Percentiles rank a stretch among this genome's conserved stretches.
These are phyloP conservation scores for Beta vulgaris DNA, from an alignment of 148 eudicot species.

Conservation along the genomic window DNA sequence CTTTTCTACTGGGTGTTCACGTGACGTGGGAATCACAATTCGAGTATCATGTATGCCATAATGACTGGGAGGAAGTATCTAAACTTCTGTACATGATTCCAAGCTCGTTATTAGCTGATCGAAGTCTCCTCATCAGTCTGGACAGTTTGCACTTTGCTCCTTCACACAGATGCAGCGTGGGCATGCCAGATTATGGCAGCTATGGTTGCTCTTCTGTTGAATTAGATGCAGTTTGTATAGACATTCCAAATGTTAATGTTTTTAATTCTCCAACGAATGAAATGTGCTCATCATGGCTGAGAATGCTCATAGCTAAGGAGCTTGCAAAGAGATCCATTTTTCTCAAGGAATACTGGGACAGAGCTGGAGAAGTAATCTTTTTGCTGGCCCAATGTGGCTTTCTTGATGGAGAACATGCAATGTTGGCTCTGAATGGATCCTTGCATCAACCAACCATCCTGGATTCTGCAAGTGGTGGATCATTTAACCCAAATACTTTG, in stretches of 20 bases:
- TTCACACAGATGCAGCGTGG: slow-evolving; percentile 38
- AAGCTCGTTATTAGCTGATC: slow-evolving; percentile 44
- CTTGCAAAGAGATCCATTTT: slow-evolving; percentile 72
- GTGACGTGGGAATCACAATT: slow-evolving; percentile 93
- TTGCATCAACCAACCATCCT: slow-evolving; percentile 39
- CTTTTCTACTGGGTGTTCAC: slow-evolving; percentile 62
- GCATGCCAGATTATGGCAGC: slow-evolving; percentile 44
- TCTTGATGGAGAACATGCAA: slow-evolving; percentile 32
- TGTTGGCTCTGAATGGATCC: slow-evolving; percentile 32
- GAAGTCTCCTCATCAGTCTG: slow-evolving; percentile 66
- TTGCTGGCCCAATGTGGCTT: slow-evolving; percentile 82
- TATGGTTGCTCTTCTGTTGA: slow-evolving; percentile 60
- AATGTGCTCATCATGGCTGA: slow-evolving; percentile 77
- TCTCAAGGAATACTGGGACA: slow-evolving; percentile 77
- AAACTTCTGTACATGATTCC: slow-evolving; percentile 71
- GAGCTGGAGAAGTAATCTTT: slow-evolving; percentile 58
- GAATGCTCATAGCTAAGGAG: slow-evolving; percentile 64
- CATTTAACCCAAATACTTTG: slow-evolving; percentile 39
- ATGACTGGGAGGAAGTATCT: slow-evolving; percentile 77
- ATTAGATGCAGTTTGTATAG: slow-evolving; percentile 66
- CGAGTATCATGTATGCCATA: slow-evolving; percentile 82
- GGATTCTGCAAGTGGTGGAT: slow-evolving; percentile 31
- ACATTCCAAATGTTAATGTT: slow-evolving; percentile 59
- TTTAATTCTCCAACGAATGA: slow-evolving; percentile 47
- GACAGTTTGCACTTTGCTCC: slow-evolving; percentile 57